Base-by-base conservation (phyloP, 306 rosid genomes). In the Glycine soja region DNA sequence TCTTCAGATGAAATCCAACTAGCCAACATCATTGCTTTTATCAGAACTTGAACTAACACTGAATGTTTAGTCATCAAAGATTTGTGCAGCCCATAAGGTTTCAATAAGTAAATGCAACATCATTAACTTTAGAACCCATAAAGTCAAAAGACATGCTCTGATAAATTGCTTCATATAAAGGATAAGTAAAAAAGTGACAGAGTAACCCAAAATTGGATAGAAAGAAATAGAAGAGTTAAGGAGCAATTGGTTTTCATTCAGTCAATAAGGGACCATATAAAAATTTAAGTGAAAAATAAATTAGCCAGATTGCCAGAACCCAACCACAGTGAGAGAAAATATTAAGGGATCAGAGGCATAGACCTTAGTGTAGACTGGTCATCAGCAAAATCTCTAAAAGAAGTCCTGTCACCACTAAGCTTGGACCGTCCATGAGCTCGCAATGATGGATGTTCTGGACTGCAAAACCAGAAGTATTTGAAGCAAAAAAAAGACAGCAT, bases 371-470 rank as follows among this genome's bases (percentile, higher is more conserved):
- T 78, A 82, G 98, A 88, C 82, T 88, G 89, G 76, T 89, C 97
- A 85, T 91, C 98, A 73, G 91, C 84, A 90, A 85, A 95, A 75
- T 87, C 98, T 90, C 93, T 82, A 84, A 89, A 87, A 71, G 92
- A 85, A 85, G 90, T 88, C 90, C 92, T 86, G 77, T 87, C 94
- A 81, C 99, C 96, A 79, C 99, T 81, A 86, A 95, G 99, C 90
- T 91, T 89, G 79, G 99, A 95, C 83, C 88, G 97, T 16, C 94
- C 96, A 66, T 89, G 93, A 70, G 88, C 93, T 77, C 85, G 90
- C 46, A 90, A 80, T 62, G 92, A 93, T 57, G 98, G 97, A 88
- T 95, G 97, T 83, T 95, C 99, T 73, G 98, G 98, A 90, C 99
- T 95, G 95, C 77, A 87, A 85, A 84, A 63, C 52, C 76, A 85